Base-by-base conservation (phyloP, 2,329 filamentous ascomycete species). In the Dactylellina sp. region DNA sequence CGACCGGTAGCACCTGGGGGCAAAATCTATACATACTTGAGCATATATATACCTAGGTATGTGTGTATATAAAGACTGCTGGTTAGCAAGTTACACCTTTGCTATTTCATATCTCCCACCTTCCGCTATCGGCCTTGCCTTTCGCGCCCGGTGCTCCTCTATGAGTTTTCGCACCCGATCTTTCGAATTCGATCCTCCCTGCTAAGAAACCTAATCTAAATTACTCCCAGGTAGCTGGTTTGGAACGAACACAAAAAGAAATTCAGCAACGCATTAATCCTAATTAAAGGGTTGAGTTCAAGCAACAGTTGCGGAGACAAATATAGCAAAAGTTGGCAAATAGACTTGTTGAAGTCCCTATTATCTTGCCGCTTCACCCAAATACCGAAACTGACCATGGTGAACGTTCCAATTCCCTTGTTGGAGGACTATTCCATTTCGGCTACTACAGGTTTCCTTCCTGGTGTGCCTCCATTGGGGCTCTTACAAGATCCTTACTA, bases 401-500 rank as follows among this genome's bases (percentile, higher is more conserved):
- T 83, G 88, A 82, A 88, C 80, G 86, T 86, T 75, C 84, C 87
- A 49, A 83, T 91, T 71, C 89, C 89, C 24, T 75, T 82, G 50
- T 85, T 91, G 68, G 85, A 87, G 80, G 89, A 96, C 81, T 96
- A 96, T 83, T 91, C 90, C 82, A 87, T 93, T 81, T 91, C 91
- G 77, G 84, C 87, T 75, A 84, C 88, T 66, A 88, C 92, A 82
- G 95, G 95, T 79, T 99, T 99, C 83, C 87, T 99, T 61, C 93
- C 95, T 1, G 85, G 91, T 75, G 88, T 92, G 76, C 83, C 91
- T 37, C 95, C 95, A 44, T 84, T 98, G 76, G 89, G 91, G 75
- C 84, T 87, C 63, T 88, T 99, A 12, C 91, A 93, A 7, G 91
- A 97, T 79, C 87, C 90, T 1, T 98, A 97, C 84, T 99, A 98